Evolutionary conservation across 805 yeast species (phyloP).

Genomic region (Wickerhamomyces queroliae): DNA sequence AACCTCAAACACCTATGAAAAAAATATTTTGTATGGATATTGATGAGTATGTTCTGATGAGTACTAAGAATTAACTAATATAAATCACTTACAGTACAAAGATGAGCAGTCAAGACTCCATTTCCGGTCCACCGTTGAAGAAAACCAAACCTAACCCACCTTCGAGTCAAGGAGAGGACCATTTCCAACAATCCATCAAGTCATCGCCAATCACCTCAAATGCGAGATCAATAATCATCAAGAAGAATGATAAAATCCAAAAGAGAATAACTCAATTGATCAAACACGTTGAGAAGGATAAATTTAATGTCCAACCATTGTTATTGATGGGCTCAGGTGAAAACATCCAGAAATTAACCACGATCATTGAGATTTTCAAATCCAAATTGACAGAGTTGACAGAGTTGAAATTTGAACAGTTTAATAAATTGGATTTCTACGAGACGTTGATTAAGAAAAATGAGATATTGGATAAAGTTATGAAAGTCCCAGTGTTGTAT

Average conservation of each 20-base stretch:
- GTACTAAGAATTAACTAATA: too few species aligned
- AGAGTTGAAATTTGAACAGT: conserved; percentile 11
- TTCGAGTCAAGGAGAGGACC: neutral
- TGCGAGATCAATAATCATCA: conserved; percentile 8
- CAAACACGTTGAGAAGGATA: neutral
- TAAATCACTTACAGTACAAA: too few species aligned
- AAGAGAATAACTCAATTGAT: conserved; percentile 11
- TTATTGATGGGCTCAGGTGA: conserved; percentile 20
- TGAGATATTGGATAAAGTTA: conserved; percentile 16
- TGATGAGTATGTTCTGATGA: too few species aligned
- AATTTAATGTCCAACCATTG: conserved; percentile 1
- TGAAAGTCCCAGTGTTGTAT: conserved; percentile 16
- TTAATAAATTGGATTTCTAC: conserved; percentile 17
- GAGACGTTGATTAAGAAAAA: conserved; percentile 9
- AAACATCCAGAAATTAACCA: conserved; percentile 16
- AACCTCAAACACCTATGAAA: too few species aligned
- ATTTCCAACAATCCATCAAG: neutral
- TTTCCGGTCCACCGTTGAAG: neutral
- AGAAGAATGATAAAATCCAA: conserved; percentile 18
- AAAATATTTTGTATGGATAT: too few species aligned
- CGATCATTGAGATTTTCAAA: conserved; percentile 19
- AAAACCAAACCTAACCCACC: neutral
- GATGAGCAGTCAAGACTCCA: neutral
- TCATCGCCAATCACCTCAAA: neutral
- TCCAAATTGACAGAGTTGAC: conserved; percentile 5